Percentiles rank a stretch among this genome's conserved stretches.
Conservation (phyloP, 495 filamentous ascomycete genomes). For the Hypoxylon rickii region DNA sequence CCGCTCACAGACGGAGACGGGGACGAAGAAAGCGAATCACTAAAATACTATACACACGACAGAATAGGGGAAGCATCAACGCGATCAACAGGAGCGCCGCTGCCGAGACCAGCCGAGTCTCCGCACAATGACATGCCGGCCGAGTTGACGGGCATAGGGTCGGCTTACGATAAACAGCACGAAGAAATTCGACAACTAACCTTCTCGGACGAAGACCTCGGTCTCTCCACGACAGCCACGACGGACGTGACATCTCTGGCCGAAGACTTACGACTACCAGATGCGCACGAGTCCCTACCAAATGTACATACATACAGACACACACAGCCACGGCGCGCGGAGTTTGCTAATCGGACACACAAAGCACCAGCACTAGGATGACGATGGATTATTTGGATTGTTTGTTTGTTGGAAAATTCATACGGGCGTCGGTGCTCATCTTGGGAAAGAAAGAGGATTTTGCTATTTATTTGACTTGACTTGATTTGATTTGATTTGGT, state of each 20-base stretch:
- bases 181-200: slow-evolving; percentile 11
- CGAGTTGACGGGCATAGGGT: slow-evolving; percentile 27
- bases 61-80: slow-evolving; percentile 23
- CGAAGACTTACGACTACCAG: slow-evolving; percentile 16
- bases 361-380: background rate
- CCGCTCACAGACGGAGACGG: slow-evolving; percentile 4
- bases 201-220: slow-evolving; percentile 27
- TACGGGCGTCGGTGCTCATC: background rate
- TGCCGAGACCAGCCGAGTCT: slow-evolving; percentile 8
- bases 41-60: slow-evolving; percentile 25
- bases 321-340: slow-evolving; percentile 19
- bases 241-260: slow-evolving; percentile 22
- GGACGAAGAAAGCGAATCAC: slow-evolving; percentile 6
- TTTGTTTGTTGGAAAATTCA: background rate
- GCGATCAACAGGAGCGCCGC: slow-evolving; percentile 32
- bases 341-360: slow-evolving; percentile 16
- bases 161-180: slow-evolving; percentile 14
- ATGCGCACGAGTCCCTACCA: background rate
- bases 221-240: slow-evolving; percentile 14
- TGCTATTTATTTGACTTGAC: background rate
- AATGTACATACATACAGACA: slow-evolving; percentile 20
- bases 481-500: too few species aligned
- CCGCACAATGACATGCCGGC: slow-evolving; percentile 11
- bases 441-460: too few species aligned
- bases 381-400: too few species aligned